phyloP scores from a whole-genome alignment of 73 alveolate genomes.

The Tetrahymena borealis region DNA sequence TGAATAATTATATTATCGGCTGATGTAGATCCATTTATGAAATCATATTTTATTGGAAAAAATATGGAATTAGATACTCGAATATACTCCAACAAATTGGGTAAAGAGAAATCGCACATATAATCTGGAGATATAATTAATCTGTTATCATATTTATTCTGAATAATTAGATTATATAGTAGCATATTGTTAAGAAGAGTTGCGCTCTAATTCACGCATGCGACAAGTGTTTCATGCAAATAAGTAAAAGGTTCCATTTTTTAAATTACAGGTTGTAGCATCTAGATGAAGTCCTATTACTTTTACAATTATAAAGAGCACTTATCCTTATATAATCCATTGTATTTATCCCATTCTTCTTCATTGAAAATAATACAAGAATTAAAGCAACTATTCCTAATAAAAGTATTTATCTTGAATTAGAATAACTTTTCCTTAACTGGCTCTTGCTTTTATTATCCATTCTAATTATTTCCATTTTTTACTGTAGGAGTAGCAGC shows the following conservation, averaged over 20 bases:
- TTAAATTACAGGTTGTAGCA: not conserved
- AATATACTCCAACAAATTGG: not conserved
- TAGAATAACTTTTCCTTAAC: not conserved
- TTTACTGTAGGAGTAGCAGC: not conserved
- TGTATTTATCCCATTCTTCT: not conserved
- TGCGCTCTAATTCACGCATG: not conserved
- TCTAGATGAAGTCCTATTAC: not conserved
- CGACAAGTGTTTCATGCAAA: not conserved
- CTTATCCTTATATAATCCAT: not conserved
- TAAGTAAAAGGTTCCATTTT: not conserved
- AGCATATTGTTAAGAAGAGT: conserved; percentile 2
- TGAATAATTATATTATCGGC: not conserved
- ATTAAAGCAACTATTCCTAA: not conserved
- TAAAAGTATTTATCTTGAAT: not conserved
- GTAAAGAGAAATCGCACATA: not conserved
- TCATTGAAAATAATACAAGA: not conserved
- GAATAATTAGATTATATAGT: not conserved
- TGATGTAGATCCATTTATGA: not conserved
- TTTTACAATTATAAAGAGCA: not conserved
- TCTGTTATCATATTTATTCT: not conserved
- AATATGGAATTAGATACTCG: not conserved
- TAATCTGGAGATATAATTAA: not conserved
- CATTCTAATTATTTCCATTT: not conserved
- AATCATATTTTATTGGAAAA: not conserved
- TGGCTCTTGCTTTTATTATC: not conserved